phyloP scores from a whole-genome alignment of 208 protist genomes.

The Kentomonas sorsogonicus region DNA sequence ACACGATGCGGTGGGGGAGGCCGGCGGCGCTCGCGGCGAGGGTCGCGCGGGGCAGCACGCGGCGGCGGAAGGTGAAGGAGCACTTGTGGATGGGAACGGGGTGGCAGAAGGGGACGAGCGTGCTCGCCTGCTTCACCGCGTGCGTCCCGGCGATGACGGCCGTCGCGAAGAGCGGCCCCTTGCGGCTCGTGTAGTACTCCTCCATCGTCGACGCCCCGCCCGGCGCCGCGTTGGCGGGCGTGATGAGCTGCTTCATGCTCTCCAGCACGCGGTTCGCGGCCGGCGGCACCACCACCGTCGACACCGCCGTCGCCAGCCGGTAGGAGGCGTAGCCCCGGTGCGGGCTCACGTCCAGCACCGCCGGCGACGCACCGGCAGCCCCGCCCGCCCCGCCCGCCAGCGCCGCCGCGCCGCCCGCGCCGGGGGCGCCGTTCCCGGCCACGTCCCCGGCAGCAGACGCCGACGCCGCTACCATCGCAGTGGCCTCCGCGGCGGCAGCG shows the following conservation, averaged over 20 bases:
- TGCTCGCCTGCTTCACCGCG: constrained; percentile 89
- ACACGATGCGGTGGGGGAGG: constrained; percentile 77
- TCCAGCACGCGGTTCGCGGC: constrained; percentile 54
- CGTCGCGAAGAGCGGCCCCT: constrained; percentile 81
- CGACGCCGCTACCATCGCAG: neutral
- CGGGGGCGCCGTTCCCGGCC: neutral
- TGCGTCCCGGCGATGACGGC: constrained; percentile 90
- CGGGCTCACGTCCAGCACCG: constrained; percentile 12
- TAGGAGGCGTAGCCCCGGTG: constrained; percentile 48
- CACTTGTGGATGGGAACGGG: constrained; percentile 85
- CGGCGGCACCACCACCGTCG: constrained; percentile 75
- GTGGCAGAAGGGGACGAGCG: constrained; percentile 95
- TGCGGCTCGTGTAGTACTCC: constrained; percentile 84
- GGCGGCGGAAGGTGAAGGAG: constrained; percentile 80
- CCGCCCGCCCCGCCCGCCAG: neutral
- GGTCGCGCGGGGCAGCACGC: constrained; percentile 27
- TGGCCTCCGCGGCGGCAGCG: neutral
- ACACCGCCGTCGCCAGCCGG: constrained; percentile 72
- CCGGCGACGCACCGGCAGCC: too few relatives aligned
- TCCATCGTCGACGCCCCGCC: constrained; percentile 51
- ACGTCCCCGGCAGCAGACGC: neutral
- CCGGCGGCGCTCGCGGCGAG: constrained; percentile 35
- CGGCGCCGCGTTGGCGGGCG: constrained; percentile 22
- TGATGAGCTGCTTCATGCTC: constrained; percentile 64
- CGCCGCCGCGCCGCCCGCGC: constrained; percentile 6